Evolutionary conservation across 2,329 filamentous ascomycete genomes (phyloP).

Genomic region (Ceratocystis eucalypticola): DNA sequence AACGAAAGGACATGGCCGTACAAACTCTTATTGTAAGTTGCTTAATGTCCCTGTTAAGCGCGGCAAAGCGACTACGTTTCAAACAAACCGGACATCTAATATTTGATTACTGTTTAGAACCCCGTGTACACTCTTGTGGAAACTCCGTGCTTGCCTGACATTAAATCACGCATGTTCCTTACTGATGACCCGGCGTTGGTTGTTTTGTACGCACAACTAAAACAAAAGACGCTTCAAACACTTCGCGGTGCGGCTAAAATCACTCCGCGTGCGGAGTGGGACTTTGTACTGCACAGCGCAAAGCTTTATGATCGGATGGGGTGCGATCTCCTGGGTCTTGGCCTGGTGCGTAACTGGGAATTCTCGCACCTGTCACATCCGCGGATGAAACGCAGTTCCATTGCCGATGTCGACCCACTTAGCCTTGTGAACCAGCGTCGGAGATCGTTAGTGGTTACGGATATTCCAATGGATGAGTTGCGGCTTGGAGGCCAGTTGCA

Average conservation of each 20-base stretch:
- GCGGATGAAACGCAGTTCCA: constrained; percentile 31
- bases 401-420: constrained; percentile 41
- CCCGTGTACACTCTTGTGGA: constrained; percentile 64
- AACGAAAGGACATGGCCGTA: constrained; percentile 69
- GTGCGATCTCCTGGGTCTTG: constrained; percentile 76
- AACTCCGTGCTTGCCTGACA: constrained; percentile 52
- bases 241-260: constrained; percentile 74
- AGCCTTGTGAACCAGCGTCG: constrained; percentile 51
- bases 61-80: no score
- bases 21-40: constrained; percentile 60
- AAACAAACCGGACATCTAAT: neutral
- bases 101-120: constrained; percentile 36
- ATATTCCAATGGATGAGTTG: constrained; percentile 40
- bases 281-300: constrained; percentile 77
- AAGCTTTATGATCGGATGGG: constrained; percentile 81
- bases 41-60: neutral
- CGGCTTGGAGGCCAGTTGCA: constrained; percentile 25
- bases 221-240: constrained; percentile 69
- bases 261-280: constrained; percentile 67
- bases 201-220: constrained; percentile 73
- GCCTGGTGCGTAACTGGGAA: constrained; percentile 72
- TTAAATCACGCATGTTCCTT: constrained; percentile 66
- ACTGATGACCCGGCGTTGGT: constrained; percentile 85
- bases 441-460: constrained; percentile 68
- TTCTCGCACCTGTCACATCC: constrained; percentile 44